These are phyloP conservation scores for Phanerochaete sordida DNA, from an alignment of 768 basidiomycete species.

Conservation along the genomic window DNA sequence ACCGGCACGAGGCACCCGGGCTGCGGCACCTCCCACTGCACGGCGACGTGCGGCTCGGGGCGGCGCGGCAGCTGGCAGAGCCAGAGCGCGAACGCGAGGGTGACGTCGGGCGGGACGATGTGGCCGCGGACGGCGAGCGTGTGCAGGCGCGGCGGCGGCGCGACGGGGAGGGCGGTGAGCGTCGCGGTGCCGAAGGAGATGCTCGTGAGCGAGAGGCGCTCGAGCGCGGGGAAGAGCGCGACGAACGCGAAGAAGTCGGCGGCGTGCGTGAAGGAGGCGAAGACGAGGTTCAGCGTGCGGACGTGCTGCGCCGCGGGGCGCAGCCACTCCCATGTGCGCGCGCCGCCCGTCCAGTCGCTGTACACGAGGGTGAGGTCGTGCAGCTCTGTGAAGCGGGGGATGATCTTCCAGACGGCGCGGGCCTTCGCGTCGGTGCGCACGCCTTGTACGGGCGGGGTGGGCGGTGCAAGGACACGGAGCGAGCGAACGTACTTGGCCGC, in stretches of 20 bases:
- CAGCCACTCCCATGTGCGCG: neutral
- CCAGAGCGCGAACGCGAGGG: neutral
- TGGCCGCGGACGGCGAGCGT: neutral
- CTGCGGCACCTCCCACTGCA: neutral
- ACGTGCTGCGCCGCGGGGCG: conserved; percentile 3
- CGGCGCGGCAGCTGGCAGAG: neutral
- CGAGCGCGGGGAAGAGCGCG: conserved; percentile 9
- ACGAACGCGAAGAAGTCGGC: conserved; percentile 5
- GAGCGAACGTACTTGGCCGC: conserved; percentile 11
- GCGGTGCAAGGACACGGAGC: conserved; percentile 10
- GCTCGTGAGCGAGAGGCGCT: neutral
- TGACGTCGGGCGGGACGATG: neutral
- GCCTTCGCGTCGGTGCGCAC: neutral
- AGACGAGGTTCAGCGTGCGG: conserved; percentile 3
- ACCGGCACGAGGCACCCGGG: conserved; percentile 1
- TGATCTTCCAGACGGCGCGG: conserved; percentile 1
- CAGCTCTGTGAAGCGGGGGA: conserved; percentile 6
- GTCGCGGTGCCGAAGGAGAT: conserved; percentile 3
- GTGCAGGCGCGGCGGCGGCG: neutral
- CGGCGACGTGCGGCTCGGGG: neutral
- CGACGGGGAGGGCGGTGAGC: neutral
- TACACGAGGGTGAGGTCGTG: conserved; percentile 4
- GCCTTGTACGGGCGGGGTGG: neutral
- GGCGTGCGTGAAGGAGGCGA: conserved; percentile 1
- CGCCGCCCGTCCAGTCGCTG: conserved; percentile 4